A percentile compares a stretch with the other conserved stretches of the same genome.
These are phyloP conservation scores for Prinsepia uniflora DNA, from an alignment of 306 rosid genomes.

Conservation along the genomic window DNA sequence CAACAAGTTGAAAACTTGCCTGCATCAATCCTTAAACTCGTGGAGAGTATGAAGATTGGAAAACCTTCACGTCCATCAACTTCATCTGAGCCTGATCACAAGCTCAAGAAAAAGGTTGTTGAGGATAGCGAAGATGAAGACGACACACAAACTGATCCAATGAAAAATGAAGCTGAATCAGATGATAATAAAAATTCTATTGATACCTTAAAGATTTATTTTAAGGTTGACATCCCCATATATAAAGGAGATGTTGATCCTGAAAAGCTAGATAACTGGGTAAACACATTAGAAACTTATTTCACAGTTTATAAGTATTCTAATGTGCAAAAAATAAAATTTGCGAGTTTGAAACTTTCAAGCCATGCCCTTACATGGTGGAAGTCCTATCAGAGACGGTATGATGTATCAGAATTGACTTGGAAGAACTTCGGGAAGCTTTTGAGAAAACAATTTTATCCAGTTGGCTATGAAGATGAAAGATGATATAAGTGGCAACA, in stretches of 20 bases:
- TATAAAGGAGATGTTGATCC: background rate
- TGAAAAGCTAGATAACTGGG: background rate
- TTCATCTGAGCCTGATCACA: too few relatives aligned
- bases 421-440: background rate
- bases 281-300: constrained; percentile 6
- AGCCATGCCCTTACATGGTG: too few relatives aligned
- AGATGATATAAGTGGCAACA: background rate
- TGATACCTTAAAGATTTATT: background rate
- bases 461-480: background rate
- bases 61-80: too few relatives aligned
- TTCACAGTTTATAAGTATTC: background rate
- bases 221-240: background rate
- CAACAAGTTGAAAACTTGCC: too few relatives aligned
- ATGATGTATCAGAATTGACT: background rate
- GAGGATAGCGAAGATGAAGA: too few relatives aligned
- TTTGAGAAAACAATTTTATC: background rate
- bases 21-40: too few relatives aligned
- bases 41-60: too few relatives aligned
- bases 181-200: too few relatives aligned
- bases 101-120: too few relatives aligned
- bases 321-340: background rate
- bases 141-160: too few relatives aligned
- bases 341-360: too few relatives aligned
- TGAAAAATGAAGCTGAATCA: too few relatives aligned
- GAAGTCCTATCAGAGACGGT: background rate